These are phyloP conservation scores for Botrytis squamosa DNA, from an alignment of 2,329 filamentous ascomycete species.

Conservation along the genomic window DNA sequence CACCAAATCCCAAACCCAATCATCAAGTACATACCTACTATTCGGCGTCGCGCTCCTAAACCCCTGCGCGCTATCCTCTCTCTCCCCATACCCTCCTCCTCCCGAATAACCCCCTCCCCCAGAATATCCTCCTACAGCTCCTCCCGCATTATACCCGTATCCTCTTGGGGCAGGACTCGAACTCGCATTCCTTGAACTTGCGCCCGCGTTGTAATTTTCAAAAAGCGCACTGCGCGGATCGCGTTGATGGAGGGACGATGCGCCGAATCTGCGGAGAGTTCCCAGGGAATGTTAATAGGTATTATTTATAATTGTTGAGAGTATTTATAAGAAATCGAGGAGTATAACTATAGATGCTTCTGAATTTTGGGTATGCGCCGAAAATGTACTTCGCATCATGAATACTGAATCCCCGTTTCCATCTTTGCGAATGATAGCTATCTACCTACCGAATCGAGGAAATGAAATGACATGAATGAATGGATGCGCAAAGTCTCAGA, in stretches of 20 bases:
- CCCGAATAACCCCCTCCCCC: constrained; percentile 27
- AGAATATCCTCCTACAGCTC: constrained; percentile 29
- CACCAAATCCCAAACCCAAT: neutral
- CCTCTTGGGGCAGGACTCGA: constrained; percentile 38
- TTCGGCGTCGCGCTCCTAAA: constrained; percentile 72
- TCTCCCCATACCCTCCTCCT: constrained; percentile 2
- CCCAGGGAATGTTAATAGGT: neutral
- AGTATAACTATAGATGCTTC: neutral
- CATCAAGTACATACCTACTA: constrained; percentile 51
- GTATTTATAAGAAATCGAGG: neutral
- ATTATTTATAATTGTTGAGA: neutral
- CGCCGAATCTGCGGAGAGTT: constrained; percentile 56
- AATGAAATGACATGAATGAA: neutral
- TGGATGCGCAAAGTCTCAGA: neutral
- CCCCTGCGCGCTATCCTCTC: constrained; percentile 35
- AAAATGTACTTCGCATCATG: neutral
- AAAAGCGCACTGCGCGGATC: constrained; percentile 72
- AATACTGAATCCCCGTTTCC: neutral
- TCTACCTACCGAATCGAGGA: neutral
- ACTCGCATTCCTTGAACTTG: constrained; percentile 20
- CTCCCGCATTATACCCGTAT: constrained; percentile 52
- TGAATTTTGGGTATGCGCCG: neutral
- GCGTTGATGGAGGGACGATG: constrained; percentile 70
- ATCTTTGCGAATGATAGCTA: neutral
- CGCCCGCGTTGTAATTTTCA: constrained; percentile 66